Evolutionary conservation across 2,329 filamentous ascomycete genomes (phyloP).

Genomic region (Pseudogymnoascus sp.): DNA sequence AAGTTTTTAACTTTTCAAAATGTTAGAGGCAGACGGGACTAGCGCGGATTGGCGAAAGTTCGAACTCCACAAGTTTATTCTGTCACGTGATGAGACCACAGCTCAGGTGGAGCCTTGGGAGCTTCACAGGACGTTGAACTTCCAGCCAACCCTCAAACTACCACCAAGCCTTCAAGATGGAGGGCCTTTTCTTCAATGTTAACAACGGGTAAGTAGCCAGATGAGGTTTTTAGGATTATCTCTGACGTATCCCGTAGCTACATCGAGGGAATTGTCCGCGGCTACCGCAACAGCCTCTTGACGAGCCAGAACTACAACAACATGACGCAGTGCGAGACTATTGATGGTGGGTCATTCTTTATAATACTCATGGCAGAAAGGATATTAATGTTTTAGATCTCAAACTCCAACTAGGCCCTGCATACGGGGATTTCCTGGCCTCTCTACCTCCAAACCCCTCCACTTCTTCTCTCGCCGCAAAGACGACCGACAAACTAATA

Average conservation of each 20-base stretch:
- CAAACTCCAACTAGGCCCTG: conserved; percentile 92
- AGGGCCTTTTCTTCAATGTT: conserved; percentile 90
- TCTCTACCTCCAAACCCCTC: conserved; percentile 93
- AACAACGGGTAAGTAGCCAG: conserved; percentile 66
- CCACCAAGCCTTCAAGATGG: conserved; percentile 50
- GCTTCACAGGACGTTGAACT: conserved; percentile 8
- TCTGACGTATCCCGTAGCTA: conserved; percentile 54
- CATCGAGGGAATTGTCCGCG: conserved; percentile 93
- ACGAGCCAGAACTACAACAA: conserved; percentile 89
- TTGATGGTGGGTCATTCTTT: conserved; percentile 62
- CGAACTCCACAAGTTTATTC: conserved; percentile 1
- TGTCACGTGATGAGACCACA: not conserved
- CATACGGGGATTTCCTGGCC: conserved; percentile 94
- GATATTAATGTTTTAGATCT: conserved; percentile 58
- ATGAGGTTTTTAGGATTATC: conserved; percentile 15
- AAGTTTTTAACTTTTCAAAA: conserved; percentile 14
- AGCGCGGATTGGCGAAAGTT: conserved; percentile 10
- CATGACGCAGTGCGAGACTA: conserved; percentile 93
- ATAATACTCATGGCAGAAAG: not conserved
- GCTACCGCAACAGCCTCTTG: conserved; percentile 90
- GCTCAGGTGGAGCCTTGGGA: conserved; percentile 11
- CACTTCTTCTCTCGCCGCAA: conserved; percentile 86
- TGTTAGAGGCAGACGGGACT: conserved; percentile 7
- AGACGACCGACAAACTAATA: conserved; percentile 96
- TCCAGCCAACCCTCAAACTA: conserved; percentile 1